Conservation (phyloP, 2,329 filamentous ascomycete species). For the Beauveria rudraprayagi region DNA sequence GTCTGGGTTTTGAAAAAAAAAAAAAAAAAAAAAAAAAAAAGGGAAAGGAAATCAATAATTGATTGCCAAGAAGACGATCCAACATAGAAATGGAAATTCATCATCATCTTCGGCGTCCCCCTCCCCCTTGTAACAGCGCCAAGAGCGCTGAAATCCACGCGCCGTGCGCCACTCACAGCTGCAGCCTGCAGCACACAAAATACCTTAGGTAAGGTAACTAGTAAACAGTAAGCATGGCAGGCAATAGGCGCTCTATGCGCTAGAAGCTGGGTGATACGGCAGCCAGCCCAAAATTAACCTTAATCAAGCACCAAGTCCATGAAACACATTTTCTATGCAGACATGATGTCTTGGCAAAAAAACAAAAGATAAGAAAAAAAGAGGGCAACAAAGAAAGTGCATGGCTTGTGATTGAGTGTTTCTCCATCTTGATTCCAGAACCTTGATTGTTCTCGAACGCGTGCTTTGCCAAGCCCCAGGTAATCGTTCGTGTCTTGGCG, state of each 20-base stretch:
- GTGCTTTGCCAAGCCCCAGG: background rate
- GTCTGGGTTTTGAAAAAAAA: too few relatives aligned
- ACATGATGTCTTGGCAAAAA: background rate
- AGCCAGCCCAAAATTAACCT: too few relatives aligned
- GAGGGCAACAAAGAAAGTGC: too few relatives aligned
- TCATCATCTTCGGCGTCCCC: background rate
- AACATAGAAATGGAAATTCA: too few relatives aligned
- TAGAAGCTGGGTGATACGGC: background rate
- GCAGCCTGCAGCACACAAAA: background rate
- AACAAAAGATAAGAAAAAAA: background rate
- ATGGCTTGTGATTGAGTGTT: too few relatives aligned
- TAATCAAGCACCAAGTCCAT: too few relatives aligned
- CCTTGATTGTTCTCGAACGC: constrained; percentile 3
- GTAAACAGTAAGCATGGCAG: background rate
- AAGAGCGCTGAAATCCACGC: constrained; percentile 2
- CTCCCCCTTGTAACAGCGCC: background rate
- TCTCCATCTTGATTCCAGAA: background rate
- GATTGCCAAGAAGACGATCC: too few relatives aligned
- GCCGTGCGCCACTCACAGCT: background rate
- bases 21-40: background rate
- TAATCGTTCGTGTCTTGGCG: constrained; percentile 1
- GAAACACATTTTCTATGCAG: too few relatives aligned
- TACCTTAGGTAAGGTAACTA: too few relatives aligned
- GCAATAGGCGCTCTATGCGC: background rate
- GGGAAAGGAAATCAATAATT: background rate